phyloP scores from a whole-genome alignment of 768 basidiomycete species.

The Nidularia pulvinata region DNA sequence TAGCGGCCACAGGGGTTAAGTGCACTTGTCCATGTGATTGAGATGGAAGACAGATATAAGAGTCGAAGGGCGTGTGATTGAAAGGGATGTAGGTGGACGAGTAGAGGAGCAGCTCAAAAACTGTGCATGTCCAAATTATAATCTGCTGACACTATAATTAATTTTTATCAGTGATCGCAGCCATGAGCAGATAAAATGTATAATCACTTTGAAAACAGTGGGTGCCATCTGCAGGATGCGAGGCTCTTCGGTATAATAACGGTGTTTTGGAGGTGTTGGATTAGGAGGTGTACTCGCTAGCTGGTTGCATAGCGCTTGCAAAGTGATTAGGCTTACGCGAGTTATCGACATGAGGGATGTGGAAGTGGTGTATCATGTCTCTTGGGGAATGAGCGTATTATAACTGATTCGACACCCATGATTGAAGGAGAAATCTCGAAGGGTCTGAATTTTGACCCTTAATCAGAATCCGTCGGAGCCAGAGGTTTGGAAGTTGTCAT shows the following conservation, averaged over 20 bases:
- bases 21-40: slow-evolving; percentile 16
- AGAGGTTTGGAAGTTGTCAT: no score
- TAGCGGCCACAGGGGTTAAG: slow-evolving; percentile 23
- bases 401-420: no score
- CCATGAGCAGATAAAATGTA: not conserved
- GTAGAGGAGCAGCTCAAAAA: slow-evolving; percentile 14
- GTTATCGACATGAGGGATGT: no score
- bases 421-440: no score
- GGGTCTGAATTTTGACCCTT: no score
- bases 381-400: no score
- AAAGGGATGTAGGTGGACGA: slow-evolving; percentile 20
- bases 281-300: slow-evolving; percentile 47
- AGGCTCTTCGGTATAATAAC: slow-evolving; percentile 42
- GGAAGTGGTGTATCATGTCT: no score
- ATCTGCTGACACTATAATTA: slow-evolving; percentile 11
- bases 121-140: slow-evolving; percentile 14
- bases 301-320: slow-evolving; percentile 42
- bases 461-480: no score
- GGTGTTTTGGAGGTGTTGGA: slow-evolving; percentile 39
- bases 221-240: slow-evolving; percentile 48
- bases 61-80: slow-evolving; percentile 26
- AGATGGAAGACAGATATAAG: slow-evolving; percentile 20
- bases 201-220: slow-evolving; percentile 37
- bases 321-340: slow-evolving; percentile 34
- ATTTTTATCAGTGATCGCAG: not conserved